Evolutionary conservation across 371 early-diverging fungal genomes (phyloP).

Genomic region (Amoeboaphelidium protococcarum): DNA sequence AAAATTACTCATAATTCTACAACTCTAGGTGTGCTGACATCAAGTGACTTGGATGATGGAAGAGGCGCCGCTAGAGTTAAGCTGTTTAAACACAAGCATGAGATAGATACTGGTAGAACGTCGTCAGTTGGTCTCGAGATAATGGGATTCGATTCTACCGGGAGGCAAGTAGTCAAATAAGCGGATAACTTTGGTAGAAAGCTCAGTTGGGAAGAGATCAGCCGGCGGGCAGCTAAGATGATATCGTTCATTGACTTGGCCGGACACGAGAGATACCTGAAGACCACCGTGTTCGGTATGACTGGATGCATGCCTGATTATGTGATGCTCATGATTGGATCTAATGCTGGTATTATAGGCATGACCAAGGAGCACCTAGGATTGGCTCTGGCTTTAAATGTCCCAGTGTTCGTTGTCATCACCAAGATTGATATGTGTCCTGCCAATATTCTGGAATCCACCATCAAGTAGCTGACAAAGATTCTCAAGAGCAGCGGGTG

Average conservation of each 20-base stretch:
- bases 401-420: not conserved
- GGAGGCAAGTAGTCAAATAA: slow-evolving; percentile 1
- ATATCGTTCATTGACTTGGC: slow-evolving; percentile 2
- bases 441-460: slow-evolving; percentile 43
- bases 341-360: slow-evolving; percentile 70
- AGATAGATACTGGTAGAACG: slow-evolving; percentile 68
- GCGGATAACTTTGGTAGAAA: not conserved
- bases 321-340: slow-evolving; percentile 20
- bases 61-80: slow-evolving; percentile 69
- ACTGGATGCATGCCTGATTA: slow-evolving; percentile 2
- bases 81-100: slow-evolving; percentile 73
- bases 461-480: slow-evolving; percentile 47
- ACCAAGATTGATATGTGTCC: slow-evolving; percentile 34
- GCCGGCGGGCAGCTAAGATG: not conserved
- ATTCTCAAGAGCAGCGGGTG: slow-evolving; percentile 64
- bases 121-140: slow-evolving; percentile 73
- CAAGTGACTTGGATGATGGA: slow-evolving; percentile 68
- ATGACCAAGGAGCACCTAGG: slow-evolving; percentile 39
- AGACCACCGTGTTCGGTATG: slow-evolving; percentile 3
- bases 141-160: slow-evolving; percentile 45
- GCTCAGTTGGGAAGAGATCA: slow-evolving; percentile 1
- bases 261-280: slow-evolving; percentile 3
- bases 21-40: slow-evolving; percentile 63
- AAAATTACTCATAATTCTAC: too few relatives aligned
- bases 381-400: slow-evolving; percentile 1